Evolutionary conservation across 441 rosid genomes (phyloP).

Genomic region (Populus hybrid): DNA sequence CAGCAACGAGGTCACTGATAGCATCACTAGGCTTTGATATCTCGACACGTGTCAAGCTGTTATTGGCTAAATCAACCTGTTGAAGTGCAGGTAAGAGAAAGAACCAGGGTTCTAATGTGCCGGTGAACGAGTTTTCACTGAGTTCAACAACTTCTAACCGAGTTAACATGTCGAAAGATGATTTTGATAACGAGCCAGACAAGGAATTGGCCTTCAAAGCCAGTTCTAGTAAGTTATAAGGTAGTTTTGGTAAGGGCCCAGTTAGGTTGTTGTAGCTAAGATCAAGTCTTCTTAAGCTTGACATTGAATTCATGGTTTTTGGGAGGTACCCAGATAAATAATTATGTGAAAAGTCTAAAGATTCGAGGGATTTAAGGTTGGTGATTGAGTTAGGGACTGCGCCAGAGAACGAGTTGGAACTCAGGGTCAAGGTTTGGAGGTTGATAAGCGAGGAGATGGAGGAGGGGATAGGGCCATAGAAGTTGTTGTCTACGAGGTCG

Average conservation of each 20-base stretch:
- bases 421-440: constrained; percentile 55
- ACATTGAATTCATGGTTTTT: constrained; percentile 31
- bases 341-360: constrained; percentile 62
- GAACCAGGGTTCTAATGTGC: constrained; percentile 70
- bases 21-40: constrained; percentile 34
- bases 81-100: constrained; percentile 66
- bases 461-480: constrained; percentile 62
- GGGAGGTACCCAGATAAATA: constrained; percentile 60
- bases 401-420: constrained; percentile 65
- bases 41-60: constrained; percentile 50
- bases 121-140: constrained; percentile 65
- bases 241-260: constrained; percentile 63
- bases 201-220: constrained; percentile 62
- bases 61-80: constrained; percentile 70
- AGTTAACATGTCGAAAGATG: constrained; percentile 47
- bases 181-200: constrained; percentile 48
- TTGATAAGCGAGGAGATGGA: constrained; percentile 47
- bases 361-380: constrained; percentile 38
- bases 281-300: constrained; percentile 53
- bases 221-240: constrained; percentile 47
- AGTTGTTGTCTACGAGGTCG: constrained; percentile 69
- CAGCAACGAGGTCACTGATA: constrained; percentile 56
- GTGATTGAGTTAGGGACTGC: constrained; percentile 46
- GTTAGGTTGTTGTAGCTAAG: constrained; percentile 67
- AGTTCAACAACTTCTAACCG: constrained; percentile 75